Conservation (phyloP, 2,329 filamentous ascomycete genomes). For the Aspergillus vadensis region DNA sequence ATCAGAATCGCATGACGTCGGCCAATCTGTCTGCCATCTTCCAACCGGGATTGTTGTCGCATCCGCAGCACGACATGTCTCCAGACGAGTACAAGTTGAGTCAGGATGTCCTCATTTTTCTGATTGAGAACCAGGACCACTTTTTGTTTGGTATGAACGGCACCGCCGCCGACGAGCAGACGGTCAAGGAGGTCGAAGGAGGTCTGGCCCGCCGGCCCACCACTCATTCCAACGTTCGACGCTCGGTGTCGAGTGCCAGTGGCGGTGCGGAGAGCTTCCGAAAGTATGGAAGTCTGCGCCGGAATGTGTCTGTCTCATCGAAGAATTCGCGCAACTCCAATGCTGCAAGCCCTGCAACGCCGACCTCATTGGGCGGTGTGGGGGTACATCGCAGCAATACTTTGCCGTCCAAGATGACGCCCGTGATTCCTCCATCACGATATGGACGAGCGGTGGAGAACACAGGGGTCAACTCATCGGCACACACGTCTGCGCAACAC, state of each 20-base stretch:
- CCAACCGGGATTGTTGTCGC: conserved; percentile 92
- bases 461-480: conserved; percentile 48
- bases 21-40: conserved; percentile 95
- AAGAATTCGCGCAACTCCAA: conserved; percentile 76
- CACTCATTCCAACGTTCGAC: conserved; percentile 58
- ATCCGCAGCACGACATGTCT: conserved; percentile 92
- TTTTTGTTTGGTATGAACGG: conserved; percentile 98
- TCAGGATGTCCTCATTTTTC: conserved; percentile 94
- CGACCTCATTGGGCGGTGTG: conserved; percentile 57
- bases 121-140: conserved; percentile 98
- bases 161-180: conserved; percentile 90
- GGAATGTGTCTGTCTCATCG: conserved; percentile 93
- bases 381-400: conserved; percentile 84
- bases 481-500: conserved; percentile 32
- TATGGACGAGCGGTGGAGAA: conserved; percentile 62
- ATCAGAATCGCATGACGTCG: conserved; percentile 95
- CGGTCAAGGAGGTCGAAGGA: conserved; percentile 68
- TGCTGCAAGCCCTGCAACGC: conserved; percentile 65
- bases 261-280: conserved; percentile 84
- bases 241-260: conserved; percentile 85
- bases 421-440: conserved; percentile 67
- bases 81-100: conserved; percentile 92
- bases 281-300: conserved; percentile 72
- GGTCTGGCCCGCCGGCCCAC: conserved; percentile 55
- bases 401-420: conserved; percentile 85